Base-by-base conservation (phyloP, 768 basidiomycete genomes). In the Pleurotus citrinopileatus region DNA sequence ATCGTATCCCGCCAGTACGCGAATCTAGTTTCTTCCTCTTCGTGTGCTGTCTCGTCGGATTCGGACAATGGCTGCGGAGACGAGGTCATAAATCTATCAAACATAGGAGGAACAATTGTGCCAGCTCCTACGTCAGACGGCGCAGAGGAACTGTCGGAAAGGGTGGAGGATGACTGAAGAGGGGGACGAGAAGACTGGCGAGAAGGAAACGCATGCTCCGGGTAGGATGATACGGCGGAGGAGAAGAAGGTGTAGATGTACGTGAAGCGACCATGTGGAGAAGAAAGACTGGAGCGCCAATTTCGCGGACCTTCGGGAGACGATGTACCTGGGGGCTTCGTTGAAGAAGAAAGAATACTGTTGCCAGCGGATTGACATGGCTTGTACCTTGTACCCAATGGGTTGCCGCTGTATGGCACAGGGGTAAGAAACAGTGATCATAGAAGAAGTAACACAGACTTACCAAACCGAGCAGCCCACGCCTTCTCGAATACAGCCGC, bases 401-500 rank as follows among this genome's bases (percentile, higher is more conserved):
- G 70, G 54, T 86, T 88, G 0, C 86, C 86, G 57, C 84, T 86
- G 57, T 22, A 55, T n/a, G 42, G 42, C n/a, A 22, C 48, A 42
- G 17, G 42, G 22, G 37, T 62, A 36, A 65, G 60, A 42, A 44
- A 54, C 28, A 12, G 37, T 27, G 10, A 29, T 22, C 20, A 46
- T 15, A 42, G 25, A 19, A n/a, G 53, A 51, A n/a, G 12, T 50
- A 29, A 0, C 22, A 3, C 26, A 13, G 19, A 67, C 76, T 62
- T 50, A 76, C 82, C 83, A 86, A 42, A 74, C 73, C 2, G 77
- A 73, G 67, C 87, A 89, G 17, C 83, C 87, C 8, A 89, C 72
- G 4, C 84, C 86, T 65, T 87, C 84, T 28, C 82, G 76, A 34
- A 82, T 64, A 60, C 87, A 89, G 12, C 86, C 85, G 59, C 87